A percentile compares a stretch with the other conserved stretches of the same genome.
phyloP scores from a whole-genome alignment of 1,284 basidiomycete species.

The Trichosporon faecale region DNA sequence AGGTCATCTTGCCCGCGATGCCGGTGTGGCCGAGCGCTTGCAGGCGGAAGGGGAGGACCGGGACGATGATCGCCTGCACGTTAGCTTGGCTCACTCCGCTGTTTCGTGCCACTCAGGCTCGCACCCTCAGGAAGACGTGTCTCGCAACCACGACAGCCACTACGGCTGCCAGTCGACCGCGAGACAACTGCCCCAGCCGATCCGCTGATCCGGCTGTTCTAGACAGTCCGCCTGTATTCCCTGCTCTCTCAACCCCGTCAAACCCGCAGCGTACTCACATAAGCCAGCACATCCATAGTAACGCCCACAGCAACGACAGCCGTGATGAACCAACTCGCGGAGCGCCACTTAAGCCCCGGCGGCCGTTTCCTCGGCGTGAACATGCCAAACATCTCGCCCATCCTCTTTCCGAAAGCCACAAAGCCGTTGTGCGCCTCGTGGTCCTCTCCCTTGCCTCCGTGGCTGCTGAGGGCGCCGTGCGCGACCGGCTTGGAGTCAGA shows the following conservation, averaged over 20 bases:
- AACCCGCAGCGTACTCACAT: constrained; percentile 29
- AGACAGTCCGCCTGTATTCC: neutral
- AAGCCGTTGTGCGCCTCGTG: neutral
- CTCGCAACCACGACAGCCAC: neutral
- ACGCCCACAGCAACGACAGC: constrained; percentile 37
- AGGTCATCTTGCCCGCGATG: constrained; percentile 41
- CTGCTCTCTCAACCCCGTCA: no score
- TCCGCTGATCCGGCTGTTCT: neutral
- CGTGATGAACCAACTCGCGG: constrained; percentile 40
- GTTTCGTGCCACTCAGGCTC: neutral
- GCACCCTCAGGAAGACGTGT: no score
- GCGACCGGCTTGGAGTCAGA: neutral
- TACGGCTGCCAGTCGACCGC: no score
- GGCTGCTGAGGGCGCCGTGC: neutral
- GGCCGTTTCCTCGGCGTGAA: neutral
- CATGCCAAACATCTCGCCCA: neutral
- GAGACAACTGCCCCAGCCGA: neutral
- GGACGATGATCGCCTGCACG: constrained; percentile 49
- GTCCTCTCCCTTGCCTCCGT: neutral
- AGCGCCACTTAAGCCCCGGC: constrained; percentile 32
- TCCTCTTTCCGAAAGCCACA: neutral
- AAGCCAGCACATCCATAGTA: constrained; percentile 40
- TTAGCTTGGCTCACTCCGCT: neutral
- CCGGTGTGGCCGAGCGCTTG: constrained; percentile 35
- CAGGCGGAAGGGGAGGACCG: constrained; percentile 65